Evolutionary conservation across 306 rosid species (phyloP).

Genomic region (Cyclanthera cordifolia): DNA sequence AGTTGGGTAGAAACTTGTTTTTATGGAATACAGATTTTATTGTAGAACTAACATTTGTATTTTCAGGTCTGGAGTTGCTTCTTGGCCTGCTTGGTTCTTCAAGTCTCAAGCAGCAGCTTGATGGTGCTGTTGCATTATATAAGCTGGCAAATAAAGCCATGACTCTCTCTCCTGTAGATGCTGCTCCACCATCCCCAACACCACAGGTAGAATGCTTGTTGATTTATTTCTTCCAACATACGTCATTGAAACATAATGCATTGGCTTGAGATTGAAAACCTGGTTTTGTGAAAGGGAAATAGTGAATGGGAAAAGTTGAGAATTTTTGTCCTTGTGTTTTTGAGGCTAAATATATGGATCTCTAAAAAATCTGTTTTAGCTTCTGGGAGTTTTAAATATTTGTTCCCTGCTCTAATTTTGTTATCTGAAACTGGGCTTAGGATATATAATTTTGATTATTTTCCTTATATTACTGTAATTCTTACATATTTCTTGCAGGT

Average conservation of each 20-base stretch:
- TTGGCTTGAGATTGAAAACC: constrained; percentile 1
- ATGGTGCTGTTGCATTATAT: constrained; percentile 81
- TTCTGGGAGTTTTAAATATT: background rate
- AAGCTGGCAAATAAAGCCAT: constrained; percentile 78
- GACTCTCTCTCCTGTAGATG: constrained; percentile 73
- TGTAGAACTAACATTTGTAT: background rate
- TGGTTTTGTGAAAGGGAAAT: background rate
- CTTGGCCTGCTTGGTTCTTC: constrained; percentile 73
- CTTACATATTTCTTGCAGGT: constrained; percentile 52
- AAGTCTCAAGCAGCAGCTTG: constrained; percentile 69
- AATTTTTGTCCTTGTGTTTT: background rate
- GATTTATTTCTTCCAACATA: background rate
- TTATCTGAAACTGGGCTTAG: background rate
- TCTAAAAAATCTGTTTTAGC: background rate
- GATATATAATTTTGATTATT: background rate
- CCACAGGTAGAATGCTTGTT: constrained; percentile 52
- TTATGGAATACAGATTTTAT: background rate
- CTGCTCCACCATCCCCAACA: constrained; percentile 94
- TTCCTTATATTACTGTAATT: background rate
- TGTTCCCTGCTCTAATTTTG: background rate
- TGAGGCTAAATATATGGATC: background rate
- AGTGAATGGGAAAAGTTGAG: background rate
- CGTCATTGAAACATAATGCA: background rate
- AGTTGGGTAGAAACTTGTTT: background rate
- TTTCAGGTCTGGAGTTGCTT: constrained; percentile 77